A percentile compares a stretch with the other conserved stretches of the same genome.
Conservation (phyloP, 108 stramenopile species). For the Cyclotella kingstonii region DNA sequence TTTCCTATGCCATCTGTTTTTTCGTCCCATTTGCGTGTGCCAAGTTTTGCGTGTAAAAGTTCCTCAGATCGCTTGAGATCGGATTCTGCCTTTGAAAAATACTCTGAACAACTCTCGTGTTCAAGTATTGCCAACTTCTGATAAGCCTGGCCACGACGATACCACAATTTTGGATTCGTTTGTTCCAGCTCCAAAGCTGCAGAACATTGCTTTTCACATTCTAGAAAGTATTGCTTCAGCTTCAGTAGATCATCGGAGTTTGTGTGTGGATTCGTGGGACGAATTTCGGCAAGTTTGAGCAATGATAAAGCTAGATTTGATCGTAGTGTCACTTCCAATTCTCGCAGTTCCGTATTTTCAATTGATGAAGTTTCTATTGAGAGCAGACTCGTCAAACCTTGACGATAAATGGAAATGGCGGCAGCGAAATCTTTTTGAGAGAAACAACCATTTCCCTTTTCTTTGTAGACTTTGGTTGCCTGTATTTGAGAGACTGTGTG, state of each 20-base stretch:
- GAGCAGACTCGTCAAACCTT: background rate
- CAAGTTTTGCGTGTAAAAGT: too few species aligned
- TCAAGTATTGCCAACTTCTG: background rate
- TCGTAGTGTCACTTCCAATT: slow-evolving; percentile 21
- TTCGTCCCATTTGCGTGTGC: too few species aligned
- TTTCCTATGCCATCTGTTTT: too few species aligned
- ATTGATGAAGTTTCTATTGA: background rate
- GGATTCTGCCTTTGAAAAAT: background rate
- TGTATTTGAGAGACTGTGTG: too few species aligned
- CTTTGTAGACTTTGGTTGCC: too few species aligned
- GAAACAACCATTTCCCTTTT: slow-evolving; percentile 17
- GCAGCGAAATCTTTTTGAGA: background rate
- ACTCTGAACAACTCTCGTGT: background rate
- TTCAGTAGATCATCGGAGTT: background rate
- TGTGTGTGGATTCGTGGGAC: background rate
- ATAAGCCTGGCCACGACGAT: slow-evolving; percentile 16
- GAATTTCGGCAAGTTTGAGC: slow-evolving; percentile 5
- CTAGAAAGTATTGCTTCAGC: background rate
- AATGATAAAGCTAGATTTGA: slow-evolving; percentile 27
- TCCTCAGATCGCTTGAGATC: too few species aligned
- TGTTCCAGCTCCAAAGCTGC: slow-evolving; percentile 16
- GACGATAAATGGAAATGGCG: slow-evolving; percentile 10
- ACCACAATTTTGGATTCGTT: slow-evolving; percentile 19
- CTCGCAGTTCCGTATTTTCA: background rate
- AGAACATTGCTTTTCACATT: slow-evolving; percentile 12